These are phyloP conservation scores for Agrocybe pediades DNA, from an alignment of 768 basidiomycete genomes.

Conservation along the genomic window DNA sequence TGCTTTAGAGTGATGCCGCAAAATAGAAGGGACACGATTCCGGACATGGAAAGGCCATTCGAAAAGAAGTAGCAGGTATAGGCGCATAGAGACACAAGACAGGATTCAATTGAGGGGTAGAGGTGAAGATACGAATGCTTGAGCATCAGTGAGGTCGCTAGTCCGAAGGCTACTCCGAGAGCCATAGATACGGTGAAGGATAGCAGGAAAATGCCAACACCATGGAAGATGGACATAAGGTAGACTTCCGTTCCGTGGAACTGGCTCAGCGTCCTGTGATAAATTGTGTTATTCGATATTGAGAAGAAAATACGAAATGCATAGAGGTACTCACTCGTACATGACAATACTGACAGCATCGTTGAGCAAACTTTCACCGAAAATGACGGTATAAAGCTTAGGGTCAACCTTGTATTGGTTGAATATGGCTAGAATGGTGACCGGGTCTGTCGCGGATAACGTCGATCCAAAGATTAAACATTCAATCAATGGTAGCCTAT, in stretches of 20 bases:
- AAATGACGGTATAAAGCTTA: conserved; percentile 95
- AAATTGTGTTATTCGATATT: neutral
- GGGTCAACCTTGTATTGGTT: conserved; percentile 99
- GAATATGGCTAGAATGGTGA: conserved; percentile 97
- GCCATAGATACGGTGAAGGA: conserved; percentile 96
- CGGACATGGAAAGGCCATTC: conserved; percentile 92
- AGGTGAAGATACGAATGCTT: conserved; percentile 89
- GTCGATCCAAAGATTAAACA: conserved; percentile 97
- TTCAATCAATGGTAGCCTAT: conserved; percentile 85
- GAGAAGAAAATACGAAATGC: neutral
- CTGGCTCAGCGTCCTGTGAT: conserved; percentile 82
- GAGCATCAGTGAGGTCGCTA: conserved; percentile 87
- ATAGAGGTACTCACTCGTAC: conserved; percentile 85
- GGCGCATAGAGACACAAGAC: conserved; percentile 90
- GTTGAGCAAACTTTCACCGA: conserved; percentile 95
- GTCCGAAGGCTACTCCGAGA: conserved; percentile 88
- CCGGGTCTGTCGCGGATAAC: conserved; percentile 95
- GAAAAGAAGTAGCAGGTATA: conserved; percentile 99
- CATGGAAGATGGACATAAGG: conserved; percentile 88
- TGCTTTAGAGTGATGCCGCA: conserved; percentile 99
- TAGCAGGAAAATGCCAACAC: conserved; percentile 95
- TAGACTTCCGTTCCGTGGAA: conserved; percentile 91
- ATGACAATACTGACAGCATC: conserved; percentile 99
- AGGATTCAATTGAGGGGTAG: conserved; percentile 96
- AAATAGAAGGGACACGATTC: conserved; percentile 96